Percentiles rank a stretch among this genome's conserved stretches.
Evolutionary conservation across 345 rosid species (phyloP).

Genomic region (Kernera saxatilis): DNA sequence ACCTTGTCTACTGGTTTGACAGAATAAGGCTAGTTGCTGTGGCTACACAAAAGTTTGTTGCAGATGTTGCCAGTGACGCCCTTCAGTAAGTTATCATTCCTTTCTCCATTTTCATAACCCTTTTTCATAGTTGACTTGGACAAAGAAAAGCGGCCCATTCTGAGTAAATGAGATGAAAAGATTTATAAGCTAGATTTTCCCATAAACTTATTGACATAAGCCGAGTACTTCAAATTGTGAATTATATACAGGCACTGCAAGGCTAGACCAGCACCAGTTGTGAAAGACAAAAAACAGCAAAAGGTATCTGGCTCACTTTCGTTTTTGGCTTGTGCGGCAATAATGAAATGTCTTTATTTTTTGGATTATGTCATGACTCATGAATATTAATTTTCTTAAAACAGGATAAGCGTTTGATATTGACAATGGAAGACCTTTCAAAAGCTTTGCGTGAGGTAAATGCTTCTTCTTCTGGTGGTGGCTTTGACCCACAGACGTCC

Average conservation of each 20-base stretch:
- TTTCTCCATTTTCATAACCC: neutral
- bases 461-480: neutral
- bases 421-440: slow-evolving; percentile 93
- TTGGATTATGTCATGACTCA: neutral
- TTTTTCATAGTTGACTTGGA: neutral
- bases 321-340: neutral
- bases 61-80: slow-evolving; percentile 90
- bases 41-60: slow-evolving; percentile 92
- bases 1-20: slow-evolving; percentile 24
- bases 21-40: slow-evolving; percentile 88
- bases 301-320: slow-evolving; percentile 41
- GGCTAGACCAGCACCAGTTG: slow-evolving; percentile 80
- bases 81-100: slow-evolving; percentile 52
- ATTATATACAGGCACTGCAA: slow-evolving; percentile 65
- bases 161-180: neutral
- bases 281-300: slow-evolving; percentile 96
- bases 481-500: neutral
- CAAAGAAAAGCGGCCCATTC: neutral
- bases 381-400: neutral
- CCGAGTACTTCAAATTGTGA: slow-evolving; percentile 2
- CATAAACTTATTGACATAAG: neutral
- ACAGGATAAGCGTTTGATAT: slow-evolving; percentile 83
- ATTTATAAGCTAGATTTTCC: neutral
- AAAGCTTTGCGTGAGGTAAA: slow-evolving; percentile 84
- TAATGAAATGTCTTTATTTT: neutral